These are phyloP conservation scores for Penicillium sp. DNA, from an alignment of 2,329 filamentous ascomycete genomes.

Conservation along the genomic window DNA sequence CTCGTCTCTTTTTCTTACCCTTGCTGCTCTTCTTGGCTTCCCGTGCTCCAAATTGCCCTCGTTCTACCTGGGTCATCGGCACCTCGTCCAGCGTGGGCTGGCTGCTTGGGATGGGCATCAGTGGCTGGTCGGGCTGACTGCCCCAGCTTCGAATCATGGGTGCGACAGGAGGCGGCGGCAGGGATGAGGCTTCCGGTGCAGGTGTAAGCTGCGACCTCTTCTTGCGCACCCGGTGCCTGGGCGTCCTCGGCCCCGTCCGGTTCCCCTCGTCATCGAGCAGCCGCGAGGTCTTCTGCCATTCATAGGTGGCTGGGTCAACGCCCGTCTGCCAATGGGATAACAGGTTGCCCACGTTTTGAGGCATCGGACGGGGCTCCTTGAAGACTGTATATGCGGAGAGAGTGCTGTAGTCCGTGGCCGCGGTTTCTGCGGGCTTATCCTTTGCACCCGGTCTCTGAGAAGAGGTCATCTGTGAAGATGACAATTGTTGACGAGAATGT, in stretches of 20 bases:
- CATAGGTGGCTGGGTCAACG: constrained; percentile 33
- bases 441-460: neutral
- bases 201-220: constrained; percentile 23
- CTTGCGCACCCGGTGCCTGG: constrained; percentile 26
- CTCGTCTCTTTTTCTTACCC: constrained; percentile 40
- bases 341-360: constrained; percentile 27
- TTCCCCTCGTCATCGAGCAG: constrained; percentile 22
- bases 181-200: constrained; percentile 13
- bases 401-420: constrained; percentile 13
- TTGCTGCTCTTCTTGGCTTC: constrained; percentile 33
- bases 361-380: constrained; percentile 18
- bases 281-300: constrained; percentile 30
- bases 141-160: constrained; percentile 30
- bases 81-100: constrained; percentile 33
- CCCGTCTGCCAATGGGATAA: constrained; percentile 39
- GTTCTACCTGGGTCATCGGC: constrained; percentile 43
- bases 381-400: constrained; percentile 34
- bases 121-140: constrained; percentile 30
- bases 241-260: constrained; percentile 12
- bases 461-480: constrained; percentile 13
- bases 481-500: neutral
- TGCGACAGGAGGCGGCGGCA: constrained; percentile 26
- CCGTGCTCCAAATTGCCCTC: constrained; percentile 39
- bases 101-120: constrained; percentile 32
- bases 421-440: neutral